phyloP scores from a whole-genome alignment of 495 filamentous ascomycete species.

The Hypoxylon fragiforme region DNA sequence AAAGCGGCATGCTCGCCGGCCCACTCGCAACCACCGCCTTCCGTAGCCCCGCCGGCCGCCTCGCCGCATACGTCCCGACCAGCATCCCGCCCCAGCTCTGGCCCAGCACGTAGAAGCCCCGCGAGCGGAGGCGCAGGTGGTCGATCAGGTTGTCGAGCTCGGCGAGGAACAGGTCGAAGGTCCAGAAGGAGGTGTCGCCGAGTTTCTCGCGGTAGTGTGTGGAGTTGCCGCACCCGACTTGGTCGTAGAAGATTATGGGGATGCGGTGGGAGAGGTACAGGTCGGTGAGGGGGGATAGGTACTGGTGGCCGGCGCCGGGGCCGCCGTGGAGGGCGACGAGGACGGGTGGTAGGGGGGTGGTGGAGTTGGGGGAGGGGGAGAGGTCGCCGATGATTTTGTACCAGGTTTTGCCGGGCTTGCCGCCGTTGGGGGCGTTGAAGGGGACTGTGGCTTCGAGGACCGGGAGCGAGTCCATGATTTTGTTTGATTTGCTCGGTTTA shows the following conservation, averaged over 20 bases:
- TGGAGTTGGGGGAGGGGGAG: conserved; percentile 26
- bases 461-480: too few relatives aligned
- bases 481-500: too few relatives aligned
- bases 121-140: conserved; percentile 41
- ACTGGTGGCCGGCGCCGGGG: conserved; percentile 49
- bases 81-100: conserved; percentile 52
- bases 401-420: conserved; percentile 46
- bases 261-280: conserved; percentile 40
- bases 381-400: conserved; percentile 37
- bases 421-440: background rate
- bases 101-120: conserved; percentile 46
- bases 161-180: conserved; percentile 46
- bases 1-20: conserved; percentile 26
- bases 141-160: conserved; percentile 53
- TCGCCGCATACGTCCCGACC: conserved; percentile 6
- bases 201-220: conserved; percentile 47
- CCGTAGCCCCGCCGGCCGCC: too few relatives aligned
- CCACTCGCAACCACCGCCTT: conserved; percentile 19
- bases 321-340: conserved; percentile 52
- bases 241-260: conserved; percentile 56
- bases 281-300: conserved; percentile 34
- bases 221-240: conserved; percentile 52
- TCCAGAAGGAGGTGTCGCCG: conserved; percentile 41
- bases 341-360: too few relatives aligned
- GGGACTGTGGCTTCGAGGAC: background rate